phyloP scores from a whole-genome alignment of 1,139 yeast genomes.

The Petasospora fabianii region DNA sequence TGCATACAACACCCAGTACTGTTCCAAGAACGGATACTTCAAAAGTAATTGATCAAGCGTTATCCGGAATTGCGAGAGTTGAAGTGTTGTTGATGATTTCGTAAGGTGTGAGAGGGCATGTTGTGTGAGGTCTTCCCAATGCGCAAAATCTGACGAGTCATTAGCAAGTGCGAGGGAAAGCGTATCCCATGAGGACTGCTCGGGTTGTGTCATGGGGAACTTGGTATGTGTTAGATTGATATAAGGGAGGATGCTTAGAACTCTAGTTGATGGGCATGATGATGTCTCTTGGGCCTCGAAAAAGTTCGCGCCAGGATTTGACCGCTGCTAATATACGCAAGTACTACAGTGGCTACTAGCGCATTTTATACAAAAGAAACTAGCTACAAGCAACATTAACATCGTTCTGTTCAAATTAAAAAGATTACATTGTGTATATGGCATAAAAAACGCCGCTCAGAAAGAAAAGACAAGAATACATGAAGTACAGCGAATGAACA shows the following conservation, averaged over 20 bases:
- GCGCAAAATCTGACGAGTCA: constrained; percentile 42
- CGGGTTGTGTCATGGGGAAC: neutral
- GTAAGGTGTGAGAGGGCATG: constrained; percentile 36
- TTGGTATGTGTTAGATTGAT: too few species aligned
- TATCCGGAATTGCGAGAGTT: constrained; percentile 41
- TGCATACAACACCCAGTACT: constrained; percentile 81
- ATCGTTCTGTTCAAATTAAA: too few species aligned
- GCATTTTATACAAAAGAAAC: too few species aligned
- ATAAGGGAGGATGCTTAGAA: too few species aligned
- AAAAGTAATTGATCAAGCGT: constrained; percentile 56
- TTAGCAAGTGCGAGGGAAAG: constrained; percentile 28
- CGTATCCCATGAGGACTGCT: constrained; percentile 1
- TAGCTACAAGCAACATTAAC: too few species aligned
- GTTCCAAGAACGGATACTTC: constrained; percentile 66
- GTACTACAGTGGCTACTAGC: too few species aligned
- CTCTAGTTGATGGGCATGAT: neutral
- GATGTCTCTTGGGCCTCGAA: neutral
- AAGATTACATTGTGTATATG: too few species aligned
- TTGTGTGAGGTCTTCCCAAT: constrained; percentile 48
- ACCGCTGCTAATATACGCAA: too few species aligned
- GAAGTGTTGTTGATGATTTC: constrained; percentile 41
- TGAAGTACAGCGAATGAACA: too few species aligned
- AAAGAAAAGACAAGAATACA: too few species aligned
- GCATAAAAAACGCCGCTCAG: too few species aligned
- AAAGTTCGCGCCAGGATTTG: too few species aligned